A percentile compares a stretch with the other conserved stretches of the same genome.
Evolutionary conservation across 2,329 filamentous ascomycete genomes (phyloP).

Genomic region (Aspergillus texensis): DNA sequence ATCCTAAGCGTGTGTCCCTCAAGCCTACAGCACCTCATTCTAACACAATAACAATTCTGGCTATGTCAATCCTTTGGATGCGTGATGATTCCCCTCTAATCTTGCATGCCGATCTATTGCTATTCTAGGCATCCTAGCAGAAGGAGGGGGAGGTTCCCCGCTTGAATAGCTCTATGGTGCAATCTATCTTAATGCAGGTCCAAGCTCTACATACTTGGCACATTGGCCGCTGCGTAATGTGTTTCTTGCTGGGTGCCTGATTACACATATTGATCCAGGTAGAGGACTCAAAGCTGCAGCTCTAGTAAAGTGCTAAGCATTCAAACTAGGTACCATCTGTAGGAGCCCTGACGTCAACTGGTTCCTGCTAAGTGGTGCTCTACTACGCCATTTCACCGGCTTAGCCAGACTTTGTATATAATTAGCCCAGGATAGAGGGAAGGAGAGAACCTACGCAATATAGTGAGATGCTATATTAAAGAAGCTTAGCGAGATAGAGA

Average conservation of each 20-base stretch:
- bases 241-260: background rate
- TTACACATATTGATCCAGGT: accelerated
- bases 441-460: accelerated
- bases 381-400: too few relatives aligned
- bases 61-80: accelerated
- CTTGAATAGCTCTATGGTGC: too few relatives aligned
- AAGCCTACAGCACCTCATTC: accelerated
- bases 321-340: background rate
- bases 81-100: background rate
- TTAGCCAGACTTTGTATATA: too few relatives aligned
- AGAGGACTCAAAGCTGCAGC: background rate
- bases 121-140: too few relatives aligned
- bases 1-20: background rate
- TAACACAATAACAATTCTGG: background rate
- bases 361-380: too few relatives aligned
- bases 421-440: too few relatives aligned
- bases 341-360: too few relatives aligned
- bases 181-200: too few relatives aligned
- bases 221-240: accelerated
- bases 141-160: too few relatives aligned
- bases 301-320: background rate
- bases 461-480: too few relatives aligned
- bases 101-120: background rate
- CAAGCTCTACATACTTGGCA: background rate
- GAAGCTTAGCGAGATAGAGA: too few relatives aligned